Conservation (phyloP, 345 rosid genomes). For the Salix suchowensis region DNA sequence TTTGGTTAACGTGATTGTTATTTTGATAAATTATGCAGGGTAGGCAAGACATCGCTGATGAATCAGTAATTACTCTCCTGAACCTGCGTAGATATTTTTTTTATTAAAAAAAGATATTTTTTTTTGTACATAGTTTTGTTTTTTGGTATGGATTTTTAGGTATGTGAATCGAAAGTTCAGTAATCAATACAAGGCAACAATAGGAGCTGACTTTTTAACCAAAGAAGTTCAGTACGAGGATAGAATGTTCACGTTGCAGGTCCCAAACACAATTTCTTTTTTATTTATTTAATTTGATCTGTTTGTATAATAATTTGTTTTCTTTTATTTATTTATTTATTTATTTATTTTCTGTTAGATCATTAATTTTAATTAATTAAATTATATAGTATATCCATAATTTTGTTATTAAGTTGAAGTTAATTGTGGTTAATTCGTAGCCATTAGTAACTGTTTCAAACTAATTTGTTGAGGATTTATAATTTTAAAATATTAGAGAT, state of each 20-base stretch:
- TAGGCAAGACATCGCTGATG: constrained; percentile 92
- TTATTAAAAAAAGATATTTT: neutral
- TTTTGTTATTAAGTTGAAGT: neutral
- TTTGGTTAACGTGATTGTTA: neutral
- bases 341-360: neutral
- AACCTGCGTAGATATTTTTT: constrained; percentile 6
- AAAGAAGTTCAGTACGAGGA: constrained; percentile 90
- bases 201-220: constrained; percentile 91
- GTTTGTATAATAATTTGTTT: neutral
- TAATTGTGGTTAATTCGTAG: neutral
- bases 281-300: neutral
- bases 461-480: neutral
- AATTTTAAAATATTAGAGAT: neutral
- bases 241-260: constrained; percentile 89
- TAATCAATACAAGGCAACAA: constrained; percentile 91
- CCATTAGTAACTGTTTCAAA: neutral
- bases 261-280: constrained; percentile 8
- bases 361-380: neutral
- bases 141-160: constrained; percentile 31
- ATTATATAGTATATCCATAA: neutral
- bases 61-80: constrained; percentile 63
- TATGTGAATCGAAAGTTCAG: constrained; percentile 88
- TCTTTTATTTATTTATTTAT: neutral
- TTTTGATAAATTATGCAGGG: constrained; percentile 34
- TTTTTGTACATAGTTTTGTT: neutral